Evolutionary conservation across 208 protist genomes (phyloP).

Genomic region (Leishmania braziliensis): DNA sequence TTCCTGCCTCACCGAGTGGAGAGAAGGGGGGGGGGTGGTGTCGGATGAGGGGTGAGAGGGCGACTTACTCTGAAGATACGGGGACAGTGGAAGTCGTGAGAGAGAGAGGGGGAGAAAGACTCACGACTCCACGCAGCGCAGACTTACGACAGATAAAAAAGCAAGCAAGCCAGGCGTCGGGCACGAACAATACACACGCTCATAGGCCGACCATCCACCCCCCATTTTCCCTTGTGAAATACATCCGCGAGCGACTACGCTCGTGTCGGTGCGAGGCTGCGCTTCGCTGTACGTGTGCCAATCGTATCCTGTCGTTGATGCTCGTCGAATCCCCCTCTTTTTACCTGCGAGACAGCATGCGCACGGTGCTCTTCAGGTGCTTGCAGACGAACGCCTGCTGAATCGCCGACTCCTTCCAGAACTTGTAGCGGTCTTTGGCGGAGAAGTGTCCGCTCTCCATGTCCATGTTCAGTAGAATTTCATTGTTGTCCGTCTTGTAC

Average conservation of each 20-base stretch:
- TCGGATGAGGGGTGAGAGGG: not conserved
- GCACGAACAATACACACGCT: not conserved
- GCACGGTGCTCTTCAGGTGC: conserved; percentile 72
- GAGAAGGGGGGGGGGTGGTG: not conserved
- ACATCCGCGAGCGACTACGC: not conserved
- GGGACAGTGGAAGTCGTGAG: not conserved
- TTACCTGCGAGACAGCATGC: conserved; percentile 53
- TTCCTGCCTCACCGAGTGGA: not conserved
- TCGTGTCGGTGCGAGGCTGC: not conserved
- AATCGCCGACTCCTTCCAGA: conserved; percentile 82
- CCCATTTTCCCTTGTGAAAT: not conserved
- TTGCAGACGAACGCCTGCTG: conserved; percentile 92
- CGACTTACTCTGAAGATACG: not conserved
- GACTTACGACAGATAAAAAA: not conserved
- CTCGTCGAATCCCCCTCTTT: not conserved
- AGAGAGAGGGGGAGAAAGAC: not conserved
- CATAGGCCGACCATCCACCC: not conserved
- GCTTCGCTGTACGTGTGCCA: not conserved
- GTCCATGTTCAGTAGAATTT: conserved; percentile 90
- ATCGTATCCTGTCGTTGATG: not conserved
- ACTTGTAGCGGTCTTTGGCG: conserved; percentile 90
- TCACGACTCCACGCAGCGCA: not conserved
- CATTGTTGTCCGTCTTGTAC: conserved; percentile 79
- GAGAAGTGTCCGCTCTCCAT: conserved; percentile 91
- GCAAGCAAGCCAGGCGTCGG: not conserved